Evolutionary conservation across 306 rosid species (phyloP).

Genomic region (Acmispon strigosus): DNA sequence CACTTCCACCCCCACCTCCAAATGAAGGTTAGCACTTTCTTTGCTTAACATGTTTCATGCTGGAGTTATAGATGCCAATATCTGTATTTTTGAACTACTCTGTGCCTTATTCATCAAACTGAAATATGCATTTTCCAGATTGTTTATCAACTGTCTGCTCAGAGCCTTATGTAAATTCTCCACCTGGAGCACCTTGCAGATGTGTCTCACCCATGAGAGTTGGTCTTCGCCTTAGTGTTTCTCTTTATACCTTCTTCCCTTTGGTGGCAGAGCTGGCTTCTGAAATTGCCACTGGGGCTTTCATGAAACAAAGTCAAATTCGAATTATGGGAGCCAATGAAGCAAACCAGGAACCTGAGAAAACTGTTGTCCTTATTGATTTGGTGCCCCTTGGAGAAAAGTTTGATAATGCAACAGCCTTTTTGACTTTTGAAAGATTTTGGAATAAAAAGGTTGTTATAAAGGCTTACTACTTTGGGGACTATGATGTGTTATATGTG

Average conservation of each 20-base stretch:
- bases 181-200: constrained; percentile 70
- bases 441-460: constrained; percentile 67
- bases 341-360: constrained; percentile 64
- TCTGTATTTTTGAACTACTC: constrained; percentile 1
- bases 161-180: constrained; percentile 69
- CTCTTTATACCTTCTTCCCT: constrained; percentile 82
- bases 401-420: constrained; percentile 69
- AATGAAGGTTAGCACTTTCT: constrained; percentile 48
- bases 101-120: not conserved
- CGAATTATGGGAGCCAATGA: constrained; percentile 84
- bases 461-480: constrained; percentile 59
- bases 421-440: constrained; percentile 57
- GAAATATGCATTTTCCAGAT: constrained; percentile 42
- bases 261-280: constrained; percentile 72
- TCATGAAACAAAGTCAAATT: constrained; percentile 77
- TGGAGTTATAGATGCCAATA: not conserved
- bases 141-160: constrained; percentile 60
- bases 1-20: constrained; percentile 80
- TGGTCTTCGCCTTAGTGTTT: constrained; percentile 61
- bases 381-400: constrained; percentile 68
- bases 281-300: constrained; percentile 58
- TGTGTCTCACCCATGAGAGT: constrained; percentile 82
- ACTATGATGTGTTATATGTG: constrained; percentile 74
- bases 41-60: constrained; percentile 1
- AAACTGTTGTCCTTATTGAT: constrained; percentile 66